These are phyloP conservation scores for Magnaporthiopsis rhizophila DNA, from an alignment of 2,329 filamentous ascomycete species.

Conservation along the genomic window DNA sequence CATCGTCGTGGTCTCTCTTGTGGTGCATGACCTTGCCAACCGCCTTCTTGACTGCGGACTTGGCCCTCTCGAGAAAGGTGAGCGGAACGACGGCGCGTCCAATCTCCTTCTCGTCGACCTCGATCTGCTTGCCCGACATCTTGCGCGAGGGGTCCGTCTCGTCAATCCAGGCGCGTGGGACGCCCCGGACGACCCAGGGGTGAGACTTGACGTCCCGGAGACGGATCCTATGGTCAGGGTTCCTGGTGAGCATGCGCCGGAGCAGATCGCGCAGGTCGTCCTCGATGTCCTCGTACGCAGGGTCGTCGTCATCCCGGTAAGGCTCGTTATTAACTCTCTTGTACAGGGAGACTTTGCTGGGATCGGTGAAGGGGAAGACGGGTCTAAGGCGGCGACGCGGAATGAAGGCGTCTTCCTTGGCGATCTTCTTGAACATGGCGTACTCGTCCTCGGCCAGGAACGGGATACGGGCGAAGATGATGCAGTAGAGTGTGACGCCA, in stretches of 20 bases:
- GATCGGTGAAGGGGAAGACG: conserved; percentile 52
- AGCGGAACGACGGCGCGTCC: conserved; percentile 85
- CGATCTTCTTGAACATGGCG: conserved; percentile 85
- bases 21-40: conserved; percentile 57
- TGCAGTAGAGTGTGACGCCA: conserved; percentile 90
- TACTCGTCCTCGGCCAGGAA: conserved; percentile 90
- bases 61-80: conserved; percentile 76
- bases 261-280: conserved; percentile 74
- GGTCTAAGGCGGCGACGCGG: conserved; percentile 75
- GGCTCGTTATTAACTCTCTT: conserved; percentile 53
- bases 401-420: conserved; percentile 86
- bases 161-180: conserved; percentile 82
- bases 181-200: conserved; percentile 76
- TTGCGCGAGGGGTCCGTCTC: conserved; percentile 80
- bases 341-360: conserved; percentile 45
- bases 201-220: conserved; percentile 90
- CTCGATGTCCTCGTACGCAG: conserved; percentile 80
- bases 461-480: conserved; percentile 88
- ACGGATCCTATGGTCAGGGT: conserved; percentile 80
- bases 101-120: conserved; percentile 86
- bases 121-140: conserved; percentile 74
- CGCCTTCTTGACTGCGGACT: conserved; percentile 66
- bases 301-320: conserved; percentile 68
- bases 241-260: conserved; percentile 73
- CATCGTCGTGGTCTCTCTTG: conserved; percentile 49